Base-by-base conservation (phyloP, 352 stramenopile genomes). In the Pythium volutum region DNA sequence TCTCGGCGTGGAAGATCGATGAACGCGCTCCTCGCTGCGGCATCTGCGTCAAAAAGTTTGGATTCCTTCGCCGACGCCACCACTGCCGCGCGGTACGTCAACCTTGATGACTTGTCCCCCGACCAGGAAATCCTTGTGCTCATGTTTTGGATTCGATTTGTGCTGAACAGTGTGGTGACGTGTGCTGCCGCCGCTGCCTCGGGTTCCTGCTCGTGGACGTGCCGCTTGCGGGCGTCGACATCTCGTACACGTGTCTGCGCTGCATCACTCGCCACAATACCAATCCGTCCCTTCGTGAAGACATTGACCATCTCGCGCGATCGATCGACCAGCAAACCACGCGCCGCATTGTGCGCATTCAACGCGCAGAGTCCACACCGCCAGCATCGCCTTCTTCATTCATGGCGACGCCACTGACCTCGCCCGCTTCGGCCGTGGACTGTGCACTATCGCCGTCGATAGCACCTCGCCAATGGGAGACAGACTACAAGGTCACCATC, bases 131-230 rank as follows among this genome's bases (percentile, higher is more conserved):
- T 50, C 58, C 34, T 14, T 45, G 16, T 34, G 31, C 29, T 46
- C 26, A 62, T 27, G 3, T 26, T 1, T 10, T 36, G 3, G 9
- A 8, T 29, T 49, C 20, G 9, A 20, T 36, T 31, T 11, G 9
- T 20, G 14, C 23, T 8, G 51, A 60, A 54, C 60, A 91, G 81
- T 89, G 79, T 55, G 81, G 79, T 16, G 81, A 91, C 38, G 69
- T 91, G 56, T 91, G 76, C 56, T 91, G 79, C 54, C 66, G 77
- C 51, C 70, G 77, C 11, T 91, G 79, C 59, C 69, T 91, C 12
- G 79, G 74, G 5, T 89, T 87, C 58, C 81, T 78, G 54, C 70
- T 91, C 39, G 81, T 91, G 12, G 74, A 89, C 54, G 76, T 91
- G 29, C 81, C 81, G 0, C 57, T 78, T 11, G 65, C 79, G 15